phyloP scores from a whole-genome alignment of 441 rosid species.

The Manihot esculenta region DNA sequence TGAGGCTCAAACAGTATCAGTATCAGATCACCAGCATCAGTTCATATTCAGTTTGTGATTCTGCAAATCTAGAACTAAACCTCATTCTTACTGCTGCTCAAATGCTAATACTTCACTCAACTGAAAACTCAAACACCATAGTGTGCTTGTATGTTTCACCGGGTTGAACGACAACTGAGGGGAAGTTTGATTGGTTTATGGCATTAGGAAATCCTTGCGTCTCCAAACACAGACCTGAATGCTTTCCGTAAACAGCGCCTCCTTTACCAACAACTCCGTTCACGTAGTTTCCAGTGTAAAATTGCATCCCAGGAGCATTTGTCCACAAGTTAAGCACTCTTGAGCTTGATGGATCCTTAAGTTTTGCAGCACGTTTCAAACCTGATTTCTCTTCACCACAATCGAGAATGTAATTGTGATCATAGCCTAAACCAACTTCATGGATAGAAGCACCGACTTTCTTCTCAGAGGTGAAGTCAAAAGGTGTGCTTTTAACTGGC shows the following conservation, averaged over 20 bases:
- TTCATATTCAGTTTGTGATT: background rate
- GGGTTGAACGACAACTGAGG: conserved; percentile 65
- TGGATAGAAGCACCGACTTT: conserved; percentile 56
- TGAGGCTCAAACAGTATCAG: no score
- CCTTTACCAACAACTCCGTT: conserved; percentile 71
- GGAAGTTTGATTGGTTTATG: conserved; percentile 74
- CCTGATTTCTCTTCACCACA: conserved; percentile 64
- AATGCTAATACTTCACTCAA: conserved; percentile 35
- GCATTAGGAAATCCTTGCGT: conserved; percentile 90
- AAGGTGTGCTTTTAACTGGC: conserved; percentile 71
- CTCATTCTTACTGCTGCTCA: conserved; percentile 14
- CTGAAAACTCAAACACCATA: conserved; percentile 78
- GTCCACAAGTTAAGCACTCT: conserved; percentile 87
- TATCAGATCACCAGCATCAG: background rate
- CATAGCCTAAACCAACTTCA: conserved; percentile 83
- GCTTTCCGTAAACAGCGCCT: conserved; percentile 70
- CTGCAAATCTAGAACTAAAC: conserved; percentile 18
- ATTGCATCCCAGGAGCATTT: conserved; percentile 80
- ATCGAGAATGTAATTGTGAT: conserved; percentile 80
- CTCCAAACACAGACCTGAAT: conserved; percentile 83
- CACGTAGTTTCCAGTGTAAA: conserved; percentile 81
- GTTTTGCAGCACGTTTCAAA: conserved; percentile 64
- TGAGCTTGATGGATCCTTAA: conserved; percentile 59
- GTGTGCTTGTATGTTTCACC: conserved; percentile 72
- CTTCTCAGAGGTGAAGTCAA: conserved; percentile 78